Evolutionary conservation across 108 stramenopile genomes (phyloP).

Genomic region (Cyclotella baltica): DNA sequence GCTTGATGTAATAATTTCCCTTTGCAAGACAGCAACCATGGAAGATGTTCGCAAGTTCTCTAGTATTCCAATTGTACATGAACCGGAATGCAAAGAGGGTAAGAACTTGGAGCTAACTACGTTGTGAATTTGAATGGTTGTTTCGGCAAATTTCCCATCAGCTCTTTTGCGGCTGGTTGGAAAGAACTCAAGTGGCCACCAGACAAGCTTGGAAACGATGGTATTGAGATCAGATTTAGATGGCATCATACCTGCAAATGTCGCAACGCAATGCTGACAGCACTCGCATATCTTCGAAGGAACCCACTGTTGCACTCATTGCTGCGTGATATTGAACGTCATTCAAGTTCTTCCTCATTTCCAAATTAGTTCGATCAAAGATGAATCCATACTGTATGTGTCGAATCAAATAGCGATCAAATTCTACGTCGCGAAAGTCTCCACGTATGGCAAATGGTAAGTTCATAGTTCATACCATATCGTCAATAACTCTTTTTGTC

Average conservation of each 20-base stretch:
- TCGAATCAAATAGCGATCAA: slow-evolving; percentile 89
- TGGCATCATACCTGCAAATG: slow-evolving; percentile 83
- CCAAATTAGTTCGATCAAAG: slow-evolving; percentile 86
- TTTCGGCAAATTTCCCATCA: slow-evolving; percentile 67
- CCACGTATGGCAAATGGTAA: slow-evolving; percentile 93
- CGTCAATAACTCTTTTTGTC: slow-evolving; percentile 92
- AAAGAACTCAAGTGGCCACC: slow-evolving; percentile 81
- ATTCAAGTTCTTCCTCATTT: slow-evolving; percentile 85
- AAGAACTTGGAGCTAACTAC: slow-evolving; percentile 79
- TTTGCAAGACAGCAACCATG: slow-evolving; percentile 80
- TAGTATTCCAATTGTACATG: slow-evolving; percentile 96
- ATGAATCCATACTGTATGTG: slow-evolving; percentile 87
- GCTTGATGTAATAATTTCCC: slow-evolving; percentile 67
- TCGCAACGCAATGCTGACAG: slow-evolving; percentile 87
- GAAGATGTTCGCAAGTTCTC: slow-evolving; percentile 89
- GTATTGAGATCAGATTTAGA: slow-evolving; percentile 73
- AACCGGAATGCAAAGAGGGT: slow-evolving; percentile 87
- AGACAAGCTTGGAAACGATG: slow-evolving; percentile 83
- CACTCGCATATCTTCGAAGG: slow-evolving; percentile 90
- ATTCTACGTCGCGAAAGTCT: slow-evolving; percentile 93
- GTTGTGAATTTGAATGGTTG: slow-evolving; percentile 82
- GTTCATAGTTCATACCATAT: no score
- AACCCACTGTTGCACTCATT: slow-evolving; percentile 92
- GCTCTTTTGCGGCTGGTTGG: slow-evolving; percentile 60
- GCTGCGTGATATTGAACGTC: slow-evolving; percentile 91